Evolutionary conservation across 306 rosid genomes (phyloP).

Genomic region (Citrullus mucosospermus): DNA sequence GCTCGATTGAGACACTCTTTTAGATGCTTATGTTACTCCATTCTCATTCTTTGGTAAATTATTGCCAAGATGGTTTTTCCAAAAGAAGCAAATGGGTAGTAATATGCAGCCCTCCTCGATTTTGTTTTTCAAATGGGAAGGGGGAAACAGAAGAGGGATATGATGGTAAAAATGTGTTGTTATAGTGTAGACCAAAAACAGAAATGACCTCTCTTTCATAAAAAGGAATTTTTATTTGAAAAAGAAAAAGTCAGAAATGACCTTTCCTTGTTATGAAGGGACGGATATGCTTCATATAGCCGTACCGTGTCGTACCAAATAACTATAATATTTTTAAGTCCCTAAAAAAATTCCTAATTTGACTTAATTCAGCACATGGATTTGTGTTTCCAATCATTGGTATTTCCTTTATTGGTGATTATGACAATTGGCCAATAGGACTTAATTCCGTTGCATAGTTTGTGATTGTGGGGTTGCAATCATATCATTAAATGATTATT

Average conservation of each 20-base stretch:
- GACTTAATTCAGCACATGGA: neutral
- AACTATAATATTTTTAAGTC: neutral
- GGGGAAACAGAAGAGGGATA: neutral
- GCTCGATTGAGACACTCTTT: neutral
- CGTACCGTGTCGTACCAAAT: neutral
- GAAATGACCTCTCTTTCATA: neutral
- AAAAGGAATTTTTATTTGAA: too few species aligned
- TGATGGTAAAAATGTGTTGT: neutral
- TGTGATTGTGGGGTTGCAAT: neutral
- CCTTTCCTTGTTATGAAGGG: neutral
- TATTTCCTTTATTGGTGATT: neutral
- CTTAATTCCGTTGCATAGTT: neutral
- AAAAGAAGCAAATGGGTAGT: neutral
- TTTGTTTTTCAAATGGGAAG: neutral
- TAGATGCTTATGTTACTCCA: neutral
- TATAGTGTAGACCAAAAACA: neutral
- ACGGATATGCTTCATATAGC: neutral
- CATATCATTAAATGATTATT: neutral
- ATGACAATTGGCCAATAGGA: neutral
- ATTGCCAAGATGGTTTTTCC: neutral
- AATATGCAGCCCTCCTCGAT: neutral
- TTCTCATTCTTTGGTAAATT: neutral
- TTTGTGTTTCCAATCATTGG: neutral
- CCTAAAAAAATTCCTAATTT: neutral
- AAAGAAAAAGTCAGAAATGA: neutral